Evolutionary conservation across 2,329 filamentous ascomycete species (phyloP), one percentile per base, ranked within the genome.

Genomic region (Fusarium caatingaense): DNA sequence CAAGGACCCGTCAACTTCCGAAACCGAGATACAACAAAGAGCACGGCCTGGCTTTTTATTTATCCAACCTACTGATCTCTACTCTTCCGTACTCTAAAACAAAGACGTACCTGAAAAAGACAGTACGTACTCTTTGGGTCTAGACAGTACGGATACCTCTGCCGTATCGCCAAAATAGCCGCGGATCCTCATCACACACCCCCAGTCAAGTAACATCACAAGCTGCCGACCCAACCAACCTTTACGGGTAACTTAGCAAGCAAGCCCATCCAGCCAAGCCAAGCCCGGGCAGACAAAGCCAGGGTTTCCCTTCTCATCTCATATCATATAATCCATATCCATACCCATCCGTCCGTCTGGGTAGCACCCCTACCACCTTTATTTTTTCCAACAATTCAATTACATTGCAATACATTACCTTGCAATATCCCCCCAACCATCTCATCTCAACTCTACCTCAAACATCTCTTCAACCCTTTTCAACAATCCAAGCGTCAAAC

Each of bases 151-250:
- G 40, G 60, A 53, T 61, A 62, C 56, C 56, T 61, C 45, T 61
- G 13, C 45, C 49, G 41, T 41, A 42, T 49, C 55, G 62, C 59
- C 60, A 71, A 68, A 71, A 69, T 71, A 71, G 68, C 68, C 60
- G 68, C 68, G 64, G 68, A 71, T 71, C 68, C 64, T 61, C 64
- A 69, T 71, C 68, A 71, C 67, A 53, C 49, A 28, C 49, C 49
- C 8, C 53, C 27, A 18, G 50, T 54, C 50, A 45, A 54, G 20
- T 28, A 54, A 13, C 50, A 45, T 54, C 49, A 54, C 50, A 54
- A 54, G 50, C 25, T 32, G 20, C 47, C 49, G 40, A 28, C 49
- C 49, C 25, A 53, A 21, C 49, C 49, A 53, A 42, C 32, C 34
- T 53, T 53, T 28, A 27, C 49, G 34, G 34, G 34, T 37, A 37